Evolutionary conservation across 345 rosid species (phyloP), one percentile per base, ranked within the genome.

Genomic region (Microthlaspi erraticum): DNA sequence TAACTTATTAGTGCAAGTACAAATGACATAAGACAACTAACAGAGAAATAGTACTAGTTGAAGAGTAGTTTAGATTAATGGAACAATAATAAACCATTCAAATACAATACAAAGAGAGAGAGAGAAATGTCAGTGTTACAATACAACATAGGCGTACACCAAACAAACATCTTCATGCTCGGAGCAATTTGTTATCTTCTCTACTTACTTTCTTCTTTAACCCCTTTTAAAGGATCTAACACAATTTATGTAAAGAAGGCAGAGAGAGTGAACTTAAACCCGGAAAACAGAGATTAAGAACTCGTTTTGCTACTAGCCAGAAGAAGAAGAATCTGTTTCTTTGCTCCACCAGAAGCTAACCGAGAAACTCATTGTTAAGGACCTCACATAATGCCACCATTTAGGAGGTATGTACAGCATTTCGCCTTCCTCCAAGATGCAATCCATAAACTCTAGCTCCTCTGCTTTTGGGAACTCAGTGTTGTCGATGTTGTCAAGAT

Each of bases 331-430:
- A 48, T 72, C 76, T 6, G 64, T 78, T 5, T 80, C 39, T 20
- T 77, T 74, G 67, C 91, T 85, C 97, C 97, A 94, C 99, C 97
- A 94, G 76, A 85, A 94, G 85, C 96, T 89, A 68, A 91, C 97
- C 0, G 99, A 91, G 50, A 94, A 71, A 78, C 98, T 93, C 17
- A 83, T 43, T 0, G 97, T 85, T 46, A 93, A 83, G 39, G 97
- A 91, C 57, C 94, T 82, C 48, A 93, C 97, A 34, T 93, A 93
- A 60, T 93, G 97, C 99, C 99, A 93, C 99, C 99, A 93, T 82
- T 88, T 91, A 10, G 93, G 96, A 4, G 99, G 99, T 69, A 93
- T 91, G 86, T 93, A 93, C 43, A 93, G 83, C 99, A 93, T 91
- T 72, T 91, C 99, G 0, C 99, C 99, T 77, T 88, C 99, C 55